Base-by-base conservation (phyloP, 176 grass and related monocot genomes). In the Saccharum officinarum region DNA sequence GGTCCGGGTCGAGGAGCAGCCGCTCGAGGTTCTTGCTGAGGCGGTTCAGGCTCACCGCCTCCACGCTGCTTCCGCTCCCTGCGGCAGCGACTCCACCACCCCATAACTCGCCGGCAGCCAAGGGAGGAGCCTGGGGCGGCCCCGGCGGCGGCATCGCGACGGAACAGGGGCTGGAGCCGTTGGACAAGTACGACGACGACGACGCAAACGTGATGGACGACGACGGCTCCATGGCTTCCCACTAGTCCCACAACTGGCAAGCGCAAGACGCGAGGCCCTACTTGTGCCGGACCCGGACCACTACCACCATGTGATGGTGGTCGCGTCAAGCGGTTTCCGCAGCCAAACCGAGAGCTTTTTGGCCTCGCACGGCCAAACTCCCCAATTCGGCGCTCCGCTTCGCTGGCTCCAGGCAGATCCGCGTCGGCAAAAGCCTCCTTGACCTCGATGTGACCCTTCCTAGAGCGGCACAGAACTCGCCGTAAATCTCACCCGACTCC, bases 1-100 rank as follows among this genome's bases (percentile, higher is more conserved):
- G 89, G 52, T 92, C 86, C 1, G 45, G 46, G 57, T 97, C 90
- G 66, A 92, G 49, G 73, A 95, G 88, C 26, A 99, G 92, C 62
- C 79, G 83, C 88, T 90, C 94, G 37, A 99, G 94, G 52, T 99
- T 99, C 40, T 39, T 62, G 79, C 97, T 99, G 61, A 99, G 94
- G 47, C 90, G 88, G 47, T 55, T 61, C 61, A 99, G 92, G 82
- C 97, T 97, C 22, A 88, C 61, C 20, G 80, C 84, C 74, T 99
- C 92, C 30, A 92, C 81, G 89, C 45, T 80, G 63, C 89, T n/a
- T 10, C 82, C 59, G 20, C 39, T 42, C 23, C 75, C 82, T 5
- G 71, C 75, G 2, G 52, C 76, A 1, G 64, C 6, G n/a, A 45
- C 76, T 39, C 88, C 82, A 6, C 75, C 49, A 0, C 72, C 59